These are phyloP conservation scores for Ogataea hybrid DNA, from an alignment of 1,139 yeast genomes.

Conservation along the genomic window DNA sequence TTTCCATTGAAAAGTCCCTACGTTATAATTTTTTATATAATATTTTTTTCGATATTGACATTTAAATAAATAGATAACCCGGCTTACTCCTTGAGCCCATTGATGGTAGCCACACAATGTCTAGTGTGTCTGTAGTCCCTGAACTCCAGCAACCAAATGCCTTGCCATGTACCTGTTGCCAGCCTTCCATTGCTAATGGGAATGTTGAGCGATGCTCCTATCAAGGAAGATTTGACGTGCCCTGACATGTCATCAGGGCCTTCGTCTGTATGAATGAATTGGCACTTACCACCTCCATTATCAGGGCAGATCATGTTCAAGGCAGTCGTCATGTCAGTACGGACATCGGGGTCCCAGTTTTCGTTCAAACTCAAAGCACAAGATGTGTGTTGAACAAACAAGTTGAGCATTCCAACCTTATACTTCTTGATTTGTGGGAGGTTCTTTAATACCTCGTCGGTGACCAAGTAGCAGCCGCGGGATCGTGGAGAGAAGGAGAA, in stretches of 20 bases:
- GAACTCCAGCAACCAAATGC: conserved; percentile 73
- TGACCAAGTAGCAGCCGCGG: conserved; percentile 69
- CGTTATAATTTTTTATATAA: background rate
- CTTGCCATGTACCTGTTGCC: conserved; percentile 85
- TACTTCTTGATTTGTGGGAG: conserved; percentile 61
- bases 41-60: background rate
- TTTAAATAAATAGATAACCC: background rate
- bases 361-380: conserved; percentile 77
- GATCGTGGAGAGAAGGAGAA: conserved; percentile 57
- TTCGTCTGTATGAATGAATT: conserved; percentile 59
- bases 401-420: conserved; percentile 61
- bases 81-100: conserved; percentile 45
- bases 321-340: conserved; percentile 63
- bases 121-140: conserved; percentile 62
- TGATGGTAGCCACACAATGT: conserved; percentile 68
- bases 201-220: conserved; percentile 64
- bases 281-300: conserved; percentile 51
- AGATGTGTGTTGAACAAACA: conserved; percentile 76
- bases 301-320: conserved; percentile 71
- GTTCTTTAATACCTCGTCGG: conserved; percentile 56
- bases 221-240: conserved; percentile 62
- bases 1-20: background rate
- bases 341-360: conserved; percentile 77
- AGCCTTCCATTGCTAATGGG: conserved; percentile 69
- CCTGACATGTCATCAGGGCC: conserved; percentile 87